A percentile compares a stretch with the other conserved stretches of the same genome.
phyloP scores from a whole-genome alignment of 164 flowering plant species.

The Magnolia officinalis region DNA sequence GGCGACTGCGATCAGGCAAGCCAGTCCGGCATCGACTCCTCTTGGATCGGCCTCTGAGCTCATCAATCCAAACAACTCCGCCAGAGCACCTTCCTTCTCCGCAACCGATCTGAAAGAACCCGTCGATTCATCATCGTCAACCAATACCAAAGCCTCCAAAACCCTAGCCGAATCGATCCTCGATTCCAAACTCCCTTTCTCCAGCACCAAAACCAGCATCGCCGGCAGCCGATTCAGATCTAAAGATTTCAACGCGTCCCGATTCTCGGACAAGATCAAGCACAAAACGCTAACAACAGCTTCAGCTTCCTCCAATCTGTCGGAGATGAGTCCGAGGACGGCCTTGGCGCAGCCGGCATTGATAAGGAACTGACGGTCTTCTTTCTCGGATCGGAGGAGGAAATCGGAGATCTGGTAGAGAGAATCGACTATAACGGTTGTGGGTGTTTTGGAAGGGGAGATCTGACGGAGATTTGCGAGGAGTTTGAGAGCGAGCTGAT shows the following conservation, averaged over 20 bases:
- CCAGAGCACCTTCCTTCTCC: constrained; percentile 36
- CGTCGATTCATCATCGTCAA: background rate
- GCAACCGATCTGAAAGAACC: constrained; percentile 14
- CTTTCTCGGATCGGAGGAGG: constrained; percentile 28
- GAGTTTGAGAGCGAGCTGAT: background rate
- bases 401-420: constrained; percentile 23
- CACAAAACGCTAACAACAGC: constrained; percentile 30
- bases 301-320: constrained; percentile 21
- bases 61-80: constrained; percentile 33
- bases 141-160: constrained; percentile 27
- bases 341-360: constrained; percentile 33
- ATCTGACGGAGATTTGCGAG: background rate
- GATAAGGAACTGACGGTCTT: constrained; percentile 42
- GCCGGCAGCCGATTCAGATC: constrained; percentile 8
- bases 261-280: constrained; percentile 21
- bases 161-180: constrained; percentile 34
- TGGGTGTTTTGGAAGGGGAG: background rate
- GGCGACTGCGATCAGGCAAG: constrained; percentile 47
- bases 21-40: constrained; percentile 41
- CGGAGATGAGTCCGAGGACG: constrained; percentile 30
- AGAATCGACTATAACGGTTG: background rate
- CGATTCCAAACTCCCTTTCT: constrained; percentile 37
- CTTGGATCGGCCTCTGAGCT: constrained; percentile 22
- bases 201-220: constrained; percentile 27
- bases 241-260: background rate